Conservation (phyloP, 257 asterid species). For the Solanum microdontum region DNA sequence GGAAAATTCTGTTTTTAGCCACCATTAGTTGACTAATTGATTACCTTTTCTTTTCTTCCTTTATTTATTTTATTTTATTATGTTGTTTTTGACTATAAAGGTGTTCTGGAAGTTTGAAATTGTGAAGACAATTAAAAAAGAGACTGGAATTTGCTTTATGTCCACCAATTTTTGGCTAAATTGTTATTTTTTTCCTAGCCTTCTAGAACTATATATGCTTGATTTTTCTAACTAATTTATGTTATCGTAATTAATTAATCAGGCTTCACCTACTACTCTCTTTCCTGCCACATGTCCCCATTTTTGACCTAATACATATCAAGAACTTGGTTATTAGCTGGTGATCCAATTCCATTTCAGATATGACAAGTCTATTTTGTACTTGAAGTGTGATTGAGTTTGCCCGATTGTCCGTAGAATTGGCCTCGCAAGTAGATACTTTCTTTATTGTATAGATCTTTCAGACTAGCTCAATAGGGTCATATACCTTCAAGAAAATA, state of each 20-base stretch:
- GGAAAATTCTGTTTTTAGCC: not conserved
- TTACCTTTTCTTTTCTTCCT: not conserved
- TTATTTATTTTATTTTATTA: not conserved
- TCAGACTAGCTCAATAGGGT: too few relatives aligned
- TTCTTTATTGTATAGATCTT: too few relatives aligned
- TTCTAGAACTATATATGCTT: not conserved
- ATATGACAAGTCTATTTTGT: not conserved
- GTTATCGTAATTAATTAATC: not conserved
- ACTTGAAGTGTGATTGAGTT: too few relatives aligned
- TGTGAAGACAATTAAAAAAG: not conserved
- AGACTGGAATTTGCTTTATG: not conserved
- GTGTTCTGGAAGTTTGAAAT: not conserved
- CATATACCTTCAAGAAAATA: too few relatives aligned
- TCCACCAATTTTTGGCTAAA: not conserved
- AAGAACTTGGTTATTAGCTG: not conserved
- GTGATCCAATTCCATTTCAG: not conserved
- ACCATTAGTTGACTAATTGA: not conserved
- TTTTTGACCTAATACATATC: not conserved
- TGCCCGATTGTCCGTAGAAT: not conserved
- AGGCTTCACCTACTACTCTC: not conserved
- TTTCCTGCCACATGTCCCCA: not conserved
- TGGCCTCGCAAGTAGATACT: not conserved
- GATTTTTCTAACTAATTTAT: not conserved
- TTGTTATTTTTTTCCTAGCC: not conserved
- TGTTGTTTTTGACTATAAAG: not conserved